Evolutionary conservation across 1,139 yeast genomes (phyloP), one percentile per base, ranked within the genome.

Genomic region (Diutina mesorugosa): DNA sequence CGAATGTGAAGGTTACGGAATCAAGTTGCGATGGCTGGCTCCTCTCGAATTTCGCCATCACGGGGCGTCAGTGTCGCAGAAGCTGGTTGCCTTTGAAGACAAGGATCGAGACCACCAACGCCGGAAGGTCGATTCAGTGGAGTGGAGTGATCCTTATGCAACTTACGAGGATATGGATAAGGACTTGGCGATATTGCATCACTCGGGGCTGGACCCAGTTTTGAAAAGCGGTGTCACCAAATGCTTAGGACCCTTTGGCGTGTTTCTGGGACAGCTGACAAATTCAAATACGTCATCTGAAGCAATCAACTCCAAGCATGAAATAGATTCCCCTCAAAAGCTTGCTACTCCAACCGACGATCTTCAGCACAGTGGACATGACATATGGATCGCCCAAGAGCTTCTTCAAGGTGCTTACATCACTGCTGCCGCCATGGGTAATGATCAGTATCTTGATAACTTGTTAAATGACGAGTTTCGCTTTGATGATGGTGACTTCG

Each of bases 111-210:
- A 72, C 1, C 51, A 54, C 6, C 88, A 85, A 64, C 72, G 97
- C 63, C 72, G 97, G 61, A 79, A 81, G 58, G 84, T 87, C n/a
- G 91, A 80, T 1, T 86, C 86, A 68, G 96, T 90, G 1, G 77
- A 71, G 56, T 90, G 90, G 69, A 80, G 79, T 56, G 68, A 73
- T 66, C 80, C 80, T 2, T 90, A 89, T 65, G 79, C 79, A 55
- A 80, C 84, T 12, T 89, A 90, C 65, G 90, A 87, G 53, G 96
- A 88, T 50, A 85, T 90, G 84, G 96, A 90, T 66, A 72, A 75
- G 53, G 90, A 87, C 62, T 72, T 90, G 56, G 78, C 83, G 7
- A 71, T 78, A 10, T 71, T 90, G 38, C 88, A 87, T 45, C 59
- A 50, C 5, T 47, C 51, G 14, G 51, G 32, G 35, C 38, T 30